Percentiles rank a stretch among this genome's conserved stretches.
These are phyloP conservation scores for Cucumis hystrix DNA, from an alignment of 306 rosid species.

Conservation along the genomic window DNA sequence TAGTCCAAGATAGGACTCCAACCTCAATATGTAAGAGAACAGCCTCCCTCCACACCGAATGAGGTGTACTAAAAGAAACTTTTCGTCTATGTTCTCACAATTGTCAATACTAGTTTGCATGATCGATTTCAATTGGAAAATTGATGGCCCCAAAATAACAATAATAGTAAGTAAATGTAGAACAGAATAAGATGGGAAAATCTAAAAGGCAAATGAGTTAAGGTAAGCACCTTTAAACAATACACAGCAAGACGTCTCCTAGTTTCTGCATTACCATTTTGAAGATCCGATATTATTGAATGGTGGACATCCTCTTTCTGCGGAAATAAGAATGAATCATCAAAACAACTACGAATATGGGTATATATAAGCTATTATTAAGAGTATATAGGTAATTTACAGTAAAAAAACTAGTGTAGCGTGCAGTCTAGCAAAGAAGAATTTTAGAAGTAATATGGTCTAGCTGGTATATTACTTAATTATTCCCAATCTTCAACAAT, in stretches of 20 bases:
- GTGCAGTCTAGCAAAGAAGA: not conserved
- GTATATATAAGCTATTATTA: not conserved
- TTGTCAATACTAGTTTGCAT: not conserved
- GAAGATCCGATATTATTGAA: constrained; percentile 95
- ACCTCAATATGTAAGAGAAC: not conserved
- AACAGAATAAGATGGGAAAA: constrained; percentile 10
- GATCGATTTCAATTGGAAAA: not conserved
- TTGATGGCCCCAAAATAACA: not conserved
- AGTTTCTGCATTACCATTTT: constrained; percentile 94
- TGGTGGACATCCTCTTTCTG: constrained; percentile 99
- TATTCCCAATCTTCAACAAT: no score
- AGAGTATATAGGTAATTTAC: not conserved
- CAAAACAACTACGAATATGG: constrained; percentile 7
- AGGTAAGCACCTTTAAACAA: constrained; percentile 70
- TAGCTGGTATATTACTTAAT: no score
- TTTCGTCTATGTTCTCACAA: not conserved
- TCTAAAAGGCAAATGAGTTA: constrained; percentile 14
- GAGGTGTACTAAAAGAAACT: not conserved
- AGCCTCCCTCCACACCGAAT: not conserved
- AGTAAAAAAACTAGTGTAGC: not conserved
- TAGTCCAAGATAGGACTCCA: no score
- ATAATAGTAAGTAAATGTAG: not conserved
- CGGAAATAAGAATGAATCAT: constrained; percentile 10
- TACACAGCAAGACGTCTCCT: constrained; percentile 95
- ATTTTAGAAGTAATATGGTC: not conserved